These are phyloP conservation scores for Actinomortierella ambigua DNA, from an alignment of 371 early-diverging fungal species.

Conservation along the genomic window DNA sequence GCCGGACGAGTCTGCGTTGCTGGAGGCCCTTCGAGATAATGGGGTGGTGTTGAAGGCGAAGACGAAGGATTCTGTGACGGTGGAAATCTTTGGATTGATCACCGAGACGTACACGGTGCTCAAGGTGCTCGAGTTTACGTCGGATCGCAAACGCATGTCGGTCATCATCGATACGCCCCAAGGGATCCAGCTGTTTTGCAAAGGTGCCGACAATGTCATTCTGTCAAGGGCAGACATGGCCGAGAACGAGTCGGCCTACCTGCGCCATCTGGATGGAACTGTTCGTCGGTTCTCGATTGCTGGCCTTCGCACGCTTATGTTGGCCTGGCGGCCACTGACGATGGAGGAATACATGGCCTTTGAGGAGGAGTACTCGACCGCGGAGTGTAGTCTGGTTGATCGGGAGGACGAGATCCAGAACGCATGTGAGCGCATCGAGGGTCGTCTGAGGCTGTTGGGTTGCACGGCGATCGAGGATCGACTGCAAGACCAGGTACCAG, in stretches of 20 bases:
- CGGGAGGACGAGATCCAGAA: slow-evolving; percentile 67
- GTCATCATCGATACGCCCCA: slow-evolving; percentile 51
- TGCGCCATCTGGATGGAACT: slow-evolving; percentile 43
- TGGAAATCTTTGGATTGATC: slow-evolving; percentile 46
- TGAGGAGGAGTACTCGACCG: slow-evolving; percentile 66
- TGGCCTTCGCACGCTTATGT: slow-evolving; percentile 80
- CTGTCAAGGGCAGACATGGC: slow-evolving; percentile 33
- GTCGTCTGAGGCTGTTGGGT: slow-evolving; percentile 61
- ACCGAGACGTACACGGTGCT: slow-evolving; percentile 48
- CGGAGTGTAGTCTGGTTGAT: slow-evolving; percentile 68
- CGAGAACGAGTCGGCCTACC: slow-evolving; percentile 47
- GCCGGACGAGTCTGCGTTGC: slow-evolving; percentile 83
- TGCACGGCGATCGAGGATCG: slow-evolving; percentile 80
- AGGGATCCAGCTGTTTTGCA: slow-evolving; percentile 55
- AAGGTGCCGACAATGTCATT: slow-evolving; percentile 71
- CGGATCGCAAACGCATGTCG: slow-evolving; percentile 59
- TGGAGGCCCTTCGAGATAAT: slow-evolving; percentile 51
- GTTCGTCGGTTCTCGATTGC: slow-evolving; percentile 60
- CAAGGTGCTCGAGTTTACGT: slow-evolving; percentile 54
- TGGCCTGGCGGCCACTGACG: slow-evolving; percentile 70
- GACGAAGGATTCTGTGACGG: slow-evolving; percentile 52
- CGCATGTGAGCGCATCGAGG: slow-evolving; percentile 73
- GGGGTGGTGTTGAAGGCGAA: slow-evolving; percentile 40
- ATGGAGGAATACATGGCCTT: slow-evolving; percentile 69
- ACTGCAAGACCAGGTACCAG: slow-evolving; percentile 83